These are phyloP conservation scores for Glycyrrhiza uralensis DNA, from an alignment of 306 rosid species.

Conservation along the genomic window DNA sequence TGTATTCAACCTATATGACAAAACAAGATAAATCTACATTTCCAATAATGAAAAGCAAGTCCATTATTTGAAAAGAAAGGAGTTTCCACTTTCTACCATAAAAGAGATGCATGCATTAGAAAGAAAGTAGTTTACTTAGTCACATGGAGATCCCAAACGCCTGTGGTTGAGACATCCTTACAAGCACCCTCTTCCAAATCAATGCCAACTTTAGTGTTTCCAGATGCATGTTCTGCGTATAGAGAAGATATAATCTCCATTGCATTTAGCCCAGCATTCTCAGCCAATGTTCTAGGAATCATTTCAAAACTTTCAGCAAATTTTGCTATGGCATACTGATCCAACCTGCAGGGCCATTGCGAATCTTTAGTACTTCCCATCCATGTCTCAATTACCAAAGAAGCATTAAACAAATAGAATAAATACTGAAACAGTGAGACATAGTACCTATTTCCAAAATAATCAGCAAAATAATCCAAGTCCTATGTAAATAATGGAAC, in stretches of 20 bases:
- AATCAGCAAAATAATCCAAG: neutral
- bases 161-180: slow-evolving; percentile 58
- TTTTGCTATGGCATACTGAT: slow-evolving; percentile 94
- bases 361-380: slow-evolving; percentile 18
- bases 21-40: neutral
- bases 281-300: slow-evolving; percentile 88
- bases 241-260: slow-evolving; percentile 96
- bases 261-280: slow-evolving; percentile 93
- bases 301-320: slow-evolving; percentile 97
- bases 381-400: slow-evolving; percentile 2
- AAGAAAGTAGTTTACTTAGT: slow-evolving; percentile 59
- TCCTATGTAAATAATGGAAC: neutral
- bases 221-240: slow-evolving; percentile 96
- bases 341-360: slow-evolving; percentile 68
- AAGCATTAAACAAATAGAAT: neutral
- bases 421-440: neutral
- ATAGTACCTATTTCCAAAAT: neutral
- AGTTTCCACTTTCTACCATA: slow-evolving; percentile 7
- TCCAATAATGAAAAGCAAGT: neutral
- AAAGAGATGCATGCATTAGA: neutral
- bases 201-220: slow-evolving; percentile 81
- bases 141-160: slow-evolving; percentile 77
- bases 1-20: neutral
- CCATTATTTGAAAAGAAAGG: neutral
- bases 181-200: slow-evolving; percentile 76